phyloP scores from a whole-genome alignment of 441 rosid genomes.

The Arabidopsis lyrata region DNA sequence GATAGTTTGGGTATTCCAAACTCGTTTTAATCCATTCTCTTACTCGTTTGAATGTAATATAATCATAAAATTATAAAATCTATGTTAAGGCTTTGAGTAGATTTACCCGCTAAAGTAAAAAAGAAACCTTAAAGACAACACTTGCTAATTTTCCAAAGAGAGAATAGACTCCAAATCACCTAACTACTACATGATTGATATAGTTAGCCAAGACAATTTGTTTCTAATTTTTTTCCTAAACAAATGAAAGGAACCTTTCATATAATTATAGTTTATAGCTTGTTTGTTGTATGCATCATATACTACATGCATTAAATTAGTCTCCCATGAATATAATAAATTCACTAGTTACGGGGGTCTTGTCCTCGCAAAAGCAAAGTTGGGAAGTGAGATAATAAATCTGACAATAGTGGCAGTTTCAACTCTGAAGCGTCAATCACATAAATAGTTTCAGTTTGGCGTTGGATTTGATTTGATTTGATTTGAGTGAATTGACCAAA shows the following conservation, averaged over 20 bases:
- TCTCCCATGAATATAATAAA: background rate
- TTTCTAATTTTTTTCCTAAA: too few species aligned
- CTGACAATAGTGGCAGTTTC: constrained; percentile 4
- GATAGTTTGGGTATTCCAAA: too few species aligned
- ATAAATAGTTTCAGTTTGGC: background rate
- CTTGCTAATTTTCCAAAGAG: too few species aligned
- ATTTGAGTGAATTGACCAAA: background rate
- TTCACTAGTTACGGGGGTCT: background rate
- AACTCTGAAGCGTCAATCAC: constrained; percentile 13
- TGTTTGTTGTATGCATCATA: background rate
- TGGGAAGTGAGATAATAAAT: background rate
- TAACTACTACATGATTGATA: too few species aligned
- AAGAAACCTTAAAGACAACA: too few species aligned
- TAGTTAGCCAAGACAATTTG: background rate
- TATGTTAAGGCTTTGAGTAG: too few species aligned
- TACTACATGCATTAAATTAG: background rate
- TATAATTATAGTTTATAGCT: background rate
- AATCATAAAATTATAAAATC: too few species aligned
- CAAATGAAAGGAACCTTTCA: background rate
- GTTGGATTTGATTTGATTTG: constrained; percentile 5
- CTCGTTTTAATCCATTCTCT: too few species aligned
- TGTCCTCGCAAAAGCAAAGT: constrained; percentile 1
- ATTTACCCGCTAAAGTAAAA: too few species aligned
- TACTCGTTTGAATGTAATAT: too few species aligned
- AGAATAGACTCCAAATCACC: too few species aligned